A percentile compares a stretch with the other conserved stretches of the same genome.
Evolutionary conservation across 495 filamentous ascomycete species (phyloP).

Genomic region (Daldinia bambusicola): DNA sequence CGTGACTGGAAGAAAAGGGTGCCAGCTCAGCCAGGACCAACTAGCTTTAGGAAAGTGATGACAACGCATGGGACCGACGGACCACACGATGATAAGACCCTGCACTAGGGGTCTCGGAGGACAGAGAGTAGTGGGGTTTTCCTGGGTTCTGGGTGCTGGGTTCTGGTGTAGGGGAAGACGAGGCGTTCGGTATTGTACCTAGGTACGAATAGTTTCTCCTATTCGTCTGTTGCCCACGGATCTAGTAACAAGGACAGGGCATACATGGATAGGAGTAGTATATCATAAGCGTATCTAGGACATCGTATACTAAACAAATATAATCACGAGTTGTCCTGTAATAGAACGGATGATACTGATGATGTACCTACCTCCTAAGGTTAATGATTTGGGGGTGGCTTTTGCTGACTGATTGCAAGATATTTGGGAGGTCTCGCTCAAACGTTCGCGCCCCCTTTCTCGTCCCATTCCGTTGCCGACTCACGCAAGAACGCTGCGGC

Average conservation of each 20-base stretch:
- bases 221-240: background rate
- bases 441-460: constrained; percentile 10
- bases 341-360: background rate
- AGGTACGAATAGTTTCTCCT: too few relatives aligned
- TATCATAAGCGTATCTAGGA: background rate
- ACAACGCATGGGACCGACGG: constrained; percentile 37
- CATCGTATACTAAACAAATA: background rate
- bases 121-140: constrained; percentile 33
- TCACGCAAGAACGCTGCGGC: constrained; percentile 31
- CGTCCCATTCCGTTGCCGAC: constrained; percentile 36
- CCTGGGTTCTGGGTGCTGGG: too few relatives aligned
- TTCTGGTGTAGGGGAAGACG: constrained; percentile 11
- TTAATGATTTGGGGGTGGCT: constrained; percentile 17
- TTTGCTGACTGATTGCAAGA: constrained; percentile 28
- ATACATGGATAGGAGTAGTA: too few relatives aligned
- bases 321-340: constrained; percentile 19
- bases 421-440: constrained; percentile 15
- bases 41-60: constrained; percentile 27
- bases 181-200: background rate
- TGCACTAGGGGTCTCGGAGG: constrained; percentile 17
- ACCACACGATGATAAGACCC: constrained; percentile 41
- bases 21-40: constrained; percentile 41
- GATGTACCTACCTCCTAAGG: too few relatives aligned
- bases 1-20: constrained; percentile 45
- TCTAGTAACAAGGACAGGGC: too few relatives aligned